phyloP scores from a whole-genome alignment of 805 yeast genomes.

The Ascoidea tarda region DNA sequence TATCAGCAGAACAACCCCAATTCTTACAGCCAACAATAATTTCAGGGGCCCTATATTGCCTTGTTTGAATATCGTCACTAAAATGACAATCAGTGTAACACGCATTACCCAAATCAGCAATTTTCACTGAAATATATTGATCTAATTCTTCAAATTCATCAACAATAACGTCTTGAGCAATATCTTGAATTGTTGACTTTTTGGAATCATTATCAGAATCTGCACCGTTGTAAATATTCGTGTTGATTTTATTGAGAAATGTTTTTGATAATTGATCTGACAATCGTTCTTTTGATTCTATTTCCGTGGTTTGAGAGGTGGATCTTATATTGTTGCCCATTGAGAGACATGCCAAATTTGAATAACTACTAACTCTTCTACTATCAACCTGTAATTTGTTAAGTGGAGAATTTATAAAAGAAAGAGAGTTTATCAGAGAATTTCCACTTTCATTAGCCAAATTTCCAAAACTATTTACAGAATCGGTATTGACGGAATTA shows the following conservation, averaged over 20 bases:
- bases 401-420: too few relatives aligned
- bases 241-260: background rate
- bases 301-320: too few relatives aligned
- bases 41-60: constrained; percentile 91
- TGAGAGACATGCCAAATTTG: too few relatives aligned
- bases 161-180: background rate
- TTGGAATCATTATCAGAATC: background rate
- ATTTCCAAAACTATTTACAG: too few relatives aligned
- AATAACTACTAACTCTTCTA: too few relatives aligned
- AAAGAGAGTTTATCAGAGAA: too few relatives aligned
- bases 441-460: too few relatives aligned
- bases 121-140: constrained; percentile 45
- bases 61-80: constrained; percentile 80
- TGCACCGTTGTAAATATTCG: background rate
- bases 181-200: background rate
- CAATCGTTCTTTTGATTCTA: too few relatives aligned
- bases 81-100: constrained; percentile 72
- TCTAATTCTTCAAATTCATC: constrained; percentile 9
- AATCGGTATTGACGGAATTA: too few relatives aligned
- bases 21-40: constrained; percentile 27
- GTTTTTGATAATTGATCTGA: too few relatives aligned
- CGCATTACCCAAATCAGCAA: constrained; percentile 91
- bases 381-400: too few relatives aligned
- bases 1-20: constrained; percentile 52
- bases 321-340: too few relatives aligned